phyloP scores from a whole-genome alignment of 176 grass and related monocot genomes.

The Poa pratensis region DNA sequence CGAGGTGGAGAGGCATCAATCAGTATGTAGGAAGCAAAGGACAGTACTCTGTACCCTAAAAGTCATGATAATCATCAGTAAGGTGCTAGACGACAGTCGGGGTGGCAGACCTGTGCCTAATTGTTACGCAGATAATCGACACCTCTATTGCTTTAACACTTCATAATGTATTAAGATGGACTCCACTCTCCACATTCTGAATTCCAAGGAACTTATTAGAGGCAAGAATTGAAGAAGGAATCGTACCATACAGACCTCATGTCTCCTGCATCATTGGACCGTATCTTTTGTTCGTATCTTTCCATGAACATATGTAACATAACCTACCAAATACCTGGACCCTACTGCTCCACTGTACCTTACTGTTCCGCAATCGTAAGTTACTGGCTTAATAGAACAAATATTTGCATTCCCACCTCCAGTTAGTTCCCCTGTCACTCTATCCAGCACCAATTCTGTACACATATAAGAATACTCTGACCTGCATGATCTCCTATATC shows the following conservation, averaged over 20 bases:
- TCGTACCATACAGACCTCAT: not conserved
- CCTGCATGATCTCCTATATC: not conserved
- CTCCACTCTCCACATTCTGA: no score
- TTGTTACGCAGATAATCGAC: not conserved
- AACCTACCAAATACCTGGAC: not conserved
- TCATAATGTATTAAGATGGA: constrained; percentile 19
- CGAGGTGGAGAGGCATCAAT: constrained; percentile 32
- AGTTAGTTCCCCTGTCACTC: constrained; percentile 30
- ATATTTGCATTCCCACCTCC: not conserved
- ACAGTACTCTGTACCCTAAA: constrained; percentile 33
- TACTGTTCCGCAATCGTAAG: not conserved
- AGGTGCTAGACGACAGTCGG: not conserved
- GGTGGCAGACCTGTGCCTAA: not conserved
- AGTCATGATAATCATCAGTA: constrained; percentile 20
- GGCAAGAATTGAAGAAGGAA: not conserved
- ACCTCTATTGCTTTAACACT: not conserved
- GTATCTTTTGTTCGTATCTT: constrained; percentile 12
- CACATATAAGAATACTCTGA: not conserved
- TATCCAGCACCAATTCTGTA: not conserved
- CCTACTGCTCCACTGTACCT: not conserved
- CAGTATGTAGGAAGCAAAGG: not conserved
- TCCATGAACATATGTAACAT: not conserved
- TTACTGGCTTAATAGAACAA: not conserved
- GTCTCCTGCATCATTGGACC: constrained; percentile 19
- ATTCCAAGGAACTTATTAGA: not conserved